Evolutionary conservation across 106 monocot species (phyloP).

Genomic region (Iris macrosiphon): DNA sequence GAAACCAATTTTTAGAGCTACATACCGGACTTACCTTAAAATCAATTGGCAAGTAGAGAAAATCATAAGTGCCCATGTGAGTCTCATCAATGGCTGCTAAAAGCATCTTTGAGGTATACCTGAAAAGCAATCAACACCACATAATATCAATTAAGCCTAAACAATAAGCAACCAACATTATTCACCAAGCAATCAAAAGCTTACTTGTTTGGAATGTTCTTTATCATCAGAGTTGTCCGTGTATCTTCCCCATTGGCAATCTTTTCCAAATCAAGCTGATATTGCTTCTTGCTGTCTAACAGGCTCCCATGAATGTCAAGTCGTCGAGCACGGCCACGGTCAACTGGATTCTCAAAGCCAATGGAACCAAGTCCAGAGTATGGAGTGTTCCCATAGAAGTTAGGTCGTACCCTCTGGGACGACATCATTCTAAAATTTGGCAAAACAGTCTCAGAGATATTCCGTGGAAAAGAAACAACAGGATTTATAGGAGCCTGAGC

Average conservation of each 20-base stretch:
- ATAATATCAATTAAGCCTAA: not conserved
- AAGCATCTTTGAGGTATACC: constrained; percentile 91
- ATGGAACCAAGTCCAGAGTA: constrained; percentile 25
- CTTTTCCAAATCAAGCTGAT: constrained; percentile 77
- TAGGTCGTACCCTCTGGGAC: constrained; percentile 23
- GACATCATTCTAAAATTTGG: constrained; percentile 40
- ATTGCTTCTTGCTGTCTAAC: constrained; percentile 50
- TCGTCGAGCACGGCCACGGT: constrained; percentile 26
- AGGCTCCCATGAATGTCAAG: constrained; percentile 30
- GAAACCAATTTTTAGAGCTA: not conserved
- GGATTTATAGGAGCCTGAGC: constrained; percentile 20
- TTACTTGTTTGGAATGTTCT: constrained; percentile 95
- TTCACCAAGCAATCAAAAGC: not conserved
- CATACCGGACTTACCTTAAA: constrained; percentile 55
- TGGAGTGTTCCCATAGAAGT: constrained; percentile 18
- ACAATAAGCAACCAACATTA: not conserved
- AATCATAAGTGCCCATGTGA: constrained; percentile 75
- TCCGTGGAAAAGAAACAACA: constrained; percentile 11
- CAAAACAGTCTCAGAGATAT: constrained; percentile 21
- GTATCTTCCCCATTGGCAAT: constrained; percentile 72
- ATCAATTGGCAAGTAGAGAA: constrained; percentile 88
- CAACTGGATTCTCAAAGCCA: constrained; percentile 31
- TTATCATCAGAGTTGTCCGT: constrained; percentile 87
- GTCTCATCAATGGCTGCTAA: constrained; percentile 76
- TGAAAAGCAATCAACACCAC: constrained; percentile 13